phyloP scores from a whole-genome alignment of 371 early-diverging fungal species.

The Entomophthora muscae region DNA sequence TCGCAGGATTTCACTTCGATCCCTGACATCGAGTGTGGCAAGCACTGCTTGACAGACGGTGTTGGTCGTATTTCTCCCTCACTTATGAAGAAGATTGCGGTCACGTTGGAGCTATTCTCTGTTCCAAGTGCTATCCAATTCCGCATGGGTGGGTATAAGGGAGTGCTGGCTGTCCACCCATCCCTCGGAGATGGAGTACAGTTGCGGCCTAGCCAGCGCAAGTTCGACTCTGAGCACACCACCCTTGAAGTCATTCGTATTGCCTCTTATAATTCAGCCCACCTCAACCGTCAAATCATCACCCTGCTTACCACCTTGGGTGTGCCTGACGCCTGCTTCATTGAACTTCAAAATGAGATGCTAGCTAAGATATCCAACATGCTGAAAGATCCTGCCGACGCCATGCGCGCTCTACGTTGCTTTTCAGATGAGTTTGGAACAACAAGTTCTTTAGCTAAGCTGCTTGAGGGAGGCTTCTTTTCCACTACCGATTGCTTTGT shows the following conservation, averaged over 20 bases:
- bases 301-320: slow-evolving; percentile 42
- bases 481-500: slow-evolving; percentile 30
- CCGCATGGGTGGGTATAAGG: slow-evolving; percentile 66
- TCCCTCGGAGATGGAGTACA: slow-evolving; percentile 11
- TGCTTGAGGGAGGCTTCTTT: slow-evolving; percentile 40
- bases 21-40: slow-evolving; percentile 31
- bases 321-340: slow-evolving; percentile 30
- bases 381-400: slow-evolving; percentile 20
- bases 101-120: slow-evolving; percentile 22
- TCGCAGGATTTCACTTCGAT: slow-evolving; percentile 22
- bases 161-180: slow-evolving; percentile 26
- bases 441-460: slow-evolving; percentile 22
- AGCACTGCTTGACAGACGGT: slow-evolving; percentile 63
- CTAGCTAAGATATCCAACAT: slow-evolving; percentile 23
- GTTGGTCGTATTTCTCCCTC: slow-evolving; percentile 45
- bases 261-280: slow-evolving; percentile 31
- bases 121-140: slow-evolving; percentile 62
- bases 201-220: slow-evolving; percentile 46
- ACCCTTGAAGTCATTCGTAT: slow-evolving; percentile 41
- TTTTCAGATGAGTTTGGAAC: slow-evolving; percentile 38
- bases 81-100: slow-evolving; percentile 23
- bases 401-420: slow-evolving; percentile 24
- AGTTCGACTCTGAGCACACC: slow-evolving; percentile 37
- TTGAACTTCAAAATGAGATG: slow-evolving; percentile 26
- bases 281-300: slow-evolving; percentile 58